These are phyloP conservation scores for Murraya koenigii DNA, from an alignment of 345 rosid species.

Conservation along the genomic window DNA sequence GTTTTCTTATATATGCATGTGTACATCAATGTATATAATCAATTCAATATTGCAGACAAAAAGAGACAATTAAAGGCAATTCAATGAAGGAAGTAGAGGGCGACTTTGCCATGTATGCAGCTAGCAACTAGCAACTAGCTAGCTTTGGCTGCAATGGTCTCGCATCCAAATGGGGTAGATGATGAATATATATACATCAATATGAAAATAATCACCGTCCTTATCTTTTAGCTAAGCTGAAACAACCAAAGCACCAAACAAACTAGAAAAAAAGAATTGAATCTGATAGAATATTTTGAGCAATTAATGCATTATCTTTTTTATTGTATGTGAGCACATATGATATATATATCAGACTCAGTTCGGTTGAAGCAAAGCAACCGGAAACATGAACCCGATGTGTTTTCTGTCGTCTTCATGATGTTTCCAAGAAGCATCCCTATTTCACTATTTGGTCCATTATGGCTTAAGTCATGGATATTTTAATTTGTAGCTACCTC, in stretches of 20 bases:
- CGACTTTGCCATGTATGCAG: neutral
- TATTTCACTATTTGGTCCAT: neutral
- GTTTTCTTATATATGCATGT: too few species aligned
- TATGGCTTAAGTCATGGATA: neutral
- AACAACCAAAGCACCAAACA: neutral
- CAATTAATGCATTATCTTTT: neutral
- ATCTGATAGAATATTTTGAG: neutral
- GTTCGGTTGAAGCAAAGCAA: neutral
- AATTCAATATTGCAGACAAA: neutral
- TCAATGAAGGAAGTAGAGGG: slow-evolving; percentile 19
- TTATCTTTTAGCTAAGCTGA: slow-evolving; percentile 20
- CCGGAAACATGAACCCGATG: slow-evolving; percentile 16
- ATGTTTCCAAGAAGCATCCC: slow-evolving; percentile 19
- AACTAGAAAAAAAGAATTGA: too few species aligned
- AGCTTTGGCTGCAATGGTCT: slow-evolving; percentile 26
- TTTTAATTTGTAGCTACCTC: too few species aligned
- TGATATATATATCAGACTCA: neutral
- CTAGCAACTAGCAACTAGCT: neutral
- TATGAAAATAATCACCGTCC: neutral
- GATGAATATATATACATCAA: neutral
- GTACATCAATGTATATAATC: too few species aligned
- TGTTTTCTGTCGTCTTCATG: slow-evolving; percentile 18
- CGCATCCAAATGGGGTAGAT: slow-evolving; percentile 1
- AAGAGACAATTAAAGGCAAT: slow-evolving; percentile 17
- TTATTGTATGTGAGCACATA: neutral